Percentiles rank a stretch among this genome's conserved stretches.
Conservation (phyloP, 2,329 filamentous ascomycete species). For the Hypocreales sp. region DNA sequence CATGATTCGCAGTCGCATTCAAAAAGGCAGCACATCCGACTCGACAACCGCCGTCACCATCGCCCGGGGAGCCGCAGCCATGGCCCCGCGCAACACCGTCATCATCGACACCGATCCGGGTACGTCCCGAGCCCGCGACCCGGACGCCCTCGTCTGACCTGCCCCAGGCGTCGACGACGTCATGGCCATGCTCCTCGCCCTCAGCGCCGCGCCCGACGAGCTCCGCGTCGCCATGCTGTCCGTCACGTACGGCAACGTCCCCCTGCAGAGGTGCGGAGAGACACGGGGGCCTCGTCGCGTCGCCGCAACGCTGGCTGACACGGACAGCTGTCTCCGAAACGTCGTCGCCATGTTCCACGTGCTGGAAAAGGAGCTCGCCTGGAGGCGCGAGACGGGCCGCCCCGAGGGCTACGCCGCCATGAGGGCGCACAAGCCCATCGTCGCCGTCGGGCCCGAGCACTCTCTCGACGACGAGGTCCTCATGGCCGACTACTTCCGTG, state of each 20-base stretch:
- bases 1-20: no score
- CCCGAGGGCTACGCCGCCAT: constrained; percentile 59
- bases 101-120: constrained; percentile 95
- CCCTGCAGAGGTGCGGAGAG: constrained; percentile 53
- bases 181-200: constrained; percentile 72
- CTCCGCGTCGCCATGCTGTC: constrained; percentile 76
- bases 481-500: constrained; percentile 78
- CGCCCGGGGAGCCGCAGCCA: no score
- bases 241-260: constrained; percentile 86
- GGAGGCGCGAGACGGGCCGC: constrained; percentile 56
- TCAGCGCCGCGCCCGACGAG: constrained; percentile 69
- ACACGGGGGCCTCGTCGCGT: not conserved
- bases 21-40: no score
- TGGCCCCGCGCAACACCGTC: constrained; percentile 60
- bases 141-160: not conserved
- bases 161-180: constrained; percentile 68
- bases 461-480: constrained; percentile 72
- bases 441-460: constrained; percentile 76
- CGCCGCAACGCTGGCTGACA: not conserved
- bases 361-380: constrained; percentile 74
- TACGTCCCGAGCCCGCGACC: no score
- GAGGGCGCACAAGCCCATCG: constrained; percentile 58
- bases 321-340: constrained; percentile 64
- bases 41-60: no score
- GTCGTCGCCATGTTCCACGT: constrained; percentile 83